phyloP scores from a whole-genome alignment of 1,284 basidiomycete species.

The Fistulinella cinereoalba region DNA sequence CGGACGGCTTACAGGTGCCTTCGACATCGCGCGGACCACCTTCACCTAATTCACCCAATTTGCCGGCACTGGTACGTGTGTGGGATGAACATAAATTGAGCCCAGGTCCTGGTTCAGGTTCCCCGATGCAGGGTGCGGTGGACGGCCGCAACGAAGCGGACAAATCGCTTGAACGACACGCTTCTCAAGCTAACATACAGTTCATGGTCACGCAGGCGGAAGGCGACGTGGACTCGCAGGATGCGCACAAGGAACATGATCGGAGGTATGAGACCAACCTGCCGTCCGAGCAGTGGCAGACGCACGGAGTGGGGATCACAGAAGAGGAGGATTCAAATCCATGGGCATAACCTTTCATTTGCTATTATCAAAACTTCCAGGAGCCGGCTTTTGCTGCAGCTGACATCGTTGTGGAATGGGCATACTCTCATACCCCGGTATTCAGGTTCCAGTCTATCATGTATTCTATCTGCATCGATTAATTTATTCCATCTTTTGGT shows the following conservation, averaged over 20 bases:
- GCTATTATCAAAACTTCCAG: no score
- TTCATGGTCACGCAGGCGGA: not conserved
- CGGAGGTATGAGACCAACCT: not conserved
- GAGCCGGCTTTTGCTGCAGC: no score
- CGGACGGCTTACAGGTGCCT: constrained; percentile 17
- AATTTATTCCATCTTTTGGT: no score
- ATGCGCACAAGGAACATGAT: not conserved
- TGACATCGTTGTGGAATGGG: no score
- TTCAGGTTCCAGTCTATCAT: no score
- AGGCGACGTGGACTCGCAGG: not conserved
- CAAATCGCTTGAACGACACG: no score
- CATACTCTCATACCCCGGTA: no score
- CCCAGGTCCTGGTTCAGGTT: not conserved
- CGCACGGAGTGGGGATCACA: not conserved
- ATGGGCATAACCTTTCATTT: no score
- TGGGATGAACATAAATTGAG: constrained; percentile 18
- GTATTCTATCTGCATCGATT: no score
- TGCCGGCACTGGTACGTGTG: constrained; percentile 22
- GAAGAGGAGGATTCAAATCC: not conserved
- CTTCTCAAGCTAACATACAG: not conserved
- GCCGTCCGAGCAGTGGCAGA: not conserved
- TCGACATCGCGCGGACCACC: constrained; percentile 16
- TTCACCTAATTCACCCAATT: constrained; percentile 17
- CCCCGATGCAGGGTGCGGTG: not conserved
- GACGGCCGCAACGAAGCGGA: not conserved